Evolutionary conservation across 768 basidiomycete genomes (phyloP), one percentile per base, ranked within the genome.

Genomic region (Lactifluus subvellereus): DNA sequence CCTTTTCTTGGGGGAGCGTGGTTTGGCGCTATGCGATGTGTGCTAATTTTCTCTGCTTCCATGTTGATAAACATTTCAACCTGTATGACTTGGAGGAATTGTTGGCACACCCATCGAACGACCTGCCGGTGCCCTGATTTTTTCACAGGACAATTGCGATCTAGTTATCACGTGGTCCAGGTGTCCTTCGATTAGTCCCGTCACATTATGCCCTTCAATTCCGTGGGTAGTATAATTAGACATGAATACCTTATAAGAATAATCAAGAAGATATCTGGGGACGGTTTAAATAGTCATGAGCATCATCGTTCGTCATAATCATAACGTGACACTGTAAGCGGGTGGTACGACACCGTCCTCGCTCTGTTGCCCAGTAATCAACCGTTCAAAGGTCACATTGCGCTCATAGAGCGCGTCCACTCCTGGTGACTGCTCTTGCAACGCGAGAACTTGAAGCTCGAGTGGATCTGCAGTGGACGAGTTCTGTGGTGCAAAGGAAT

Each of bases 341-440:
- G 95, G 95, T 1, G 95, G 94, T 4, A 82, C 81, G 72, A 95
- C 92, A 5, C 94, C 94, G 13, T 78, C 78, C 69, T 89, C 88
- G 54, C 81, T 89, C 72, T 89, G 89, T 72, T 88, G 85, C 18
- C 95, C 94, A 8, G 88, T 82, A 47, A 97, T 80, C 22, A 97
- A 79, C 27, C 87, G 79, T 72, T 93, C 94, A 68, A 89, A 94
- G 11, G 30, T 59, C 57, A 59, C 16, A 58, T 57, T 66, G 60
- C 87, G 80, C 49, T 73, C 68, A 65, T 82, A 33, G 77, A 77
- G 27, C 73, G 71, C 33, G 79, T 70, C 22, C 80, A 71, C 14
- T 76, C 75, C 38, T 65, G 57, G 3, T 33, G 27, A 33, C 50
- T 18, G 14, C 47, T 56, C 57, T 60, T 57, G 38, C 33, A 40